phyloP scores from a whole-genome alignment of 2,329 filamentous ascomycete genomes.

The Cladosporium sp. region DNA sequence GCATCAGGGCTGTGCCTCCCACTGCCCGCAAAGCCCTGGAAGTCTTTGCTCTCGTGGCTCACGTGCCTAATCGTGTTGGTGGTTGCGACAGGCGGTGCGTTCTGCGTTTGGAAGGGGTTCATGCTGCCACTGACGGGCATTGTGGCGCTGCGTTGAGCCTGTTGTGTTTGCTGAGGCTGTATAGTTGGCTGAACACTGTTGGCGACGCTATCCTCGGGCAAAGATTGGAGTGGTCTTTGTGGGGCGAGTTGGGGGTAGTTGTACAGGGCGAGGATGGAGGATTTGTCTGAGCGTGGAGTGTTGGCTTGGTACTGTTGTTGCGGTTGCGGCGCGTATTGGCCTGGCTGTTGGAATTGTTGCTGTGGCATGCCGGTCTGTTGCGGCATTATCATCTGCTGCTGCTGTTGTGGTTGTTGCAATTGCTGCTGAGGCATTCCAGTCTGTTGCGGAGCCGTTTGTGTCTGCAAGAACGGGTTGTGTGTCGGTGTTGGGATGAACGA shows the following conservation, averaged over 20 bases:
- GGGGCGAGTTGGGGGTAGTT: conserved; percentile 55
- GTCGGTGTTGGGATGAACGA: neutral
- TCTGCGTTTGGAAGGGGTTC: conserved; percentile 30
- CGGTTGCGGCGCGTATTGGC: conserved; percentile 23
- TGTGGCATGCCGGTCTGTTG: conserved; percentile 29
- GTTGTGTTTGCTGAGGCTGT: conserved; percentile 21
- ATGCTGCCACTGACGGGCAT: conserved; percentile 32
- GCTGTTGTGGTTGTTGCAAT: conserved; percentile 25
- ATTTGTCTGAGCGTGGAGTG: conserved; percentile 59
- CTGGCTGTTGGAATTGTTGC: conserved; percentile 30
- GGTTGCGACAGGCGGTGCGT: conserved; percentile 12
- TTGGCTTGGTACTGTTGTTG: conserved; percentile 3
- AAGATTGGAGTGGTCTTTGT: conserved; percentile 34
- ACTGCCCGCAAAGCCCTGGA: conserved; percentile 57
- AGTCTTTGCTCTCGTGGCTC: conserved; percentile 68
- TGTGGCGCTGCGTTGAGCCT: conserved; percentile 33
- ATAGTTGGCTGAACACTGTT: conserved; percentile 21
- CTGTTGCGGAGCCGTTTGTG: conserved; percentile 21
- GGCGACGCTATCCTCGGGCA: conserved; percentile 31
- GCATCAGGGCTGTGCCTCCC: conserved; percentile 76
- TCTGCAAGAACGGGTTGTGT: conserved; percentile 21
- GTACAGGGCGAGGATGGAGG: conserved; percentile 72
- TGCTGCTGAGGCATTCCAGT: conserved; percentile 26
- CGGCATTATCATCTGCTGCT: conserved; percentile 35
- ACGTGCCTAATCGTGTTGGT: conserved; percentile 39